Evolutionary conservation across 2,329 filamentous ascomycete species (phyloP).

Genomic region (Trichoderma atroviride): DNA sequence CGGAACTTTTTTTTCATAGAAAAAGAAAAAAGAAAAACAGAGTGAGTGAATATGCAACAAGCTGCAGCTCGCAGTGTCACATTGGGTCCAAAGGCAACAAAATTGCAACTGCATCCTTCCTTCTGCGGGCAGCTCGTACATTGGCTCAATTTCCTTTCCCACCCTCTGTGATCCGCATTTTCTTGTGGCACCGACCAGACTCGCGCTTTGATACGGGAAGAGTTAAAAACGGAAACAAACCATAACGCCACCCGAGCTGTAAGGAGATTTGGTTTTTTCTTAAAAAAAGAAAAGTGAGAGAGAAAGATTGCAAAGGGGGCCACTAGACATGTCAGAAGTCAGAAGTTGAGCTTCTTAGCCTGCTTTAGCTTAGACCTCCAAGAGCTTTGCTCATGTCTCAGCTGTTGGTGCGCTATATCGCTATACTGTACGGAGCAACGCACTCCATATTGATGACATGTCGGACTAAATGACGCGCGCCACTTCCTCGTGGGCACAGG

Average conservation of each 20-base stretch:
- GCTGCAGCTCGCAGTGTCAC: conserved; percentile 3
- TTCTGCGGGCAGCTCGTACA: conserved; percentile 16
- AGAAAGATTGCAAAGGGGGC: not conserved
- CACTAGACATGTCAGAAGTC: conserved; percentile 7
- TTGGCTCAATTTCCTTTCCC: conserved; percentile 17
- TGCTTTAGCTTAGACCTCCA: conserved; percentile 4
- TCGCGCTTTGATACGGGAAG: conserved; percentile 14
- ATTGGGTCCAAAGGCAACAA: not conserved
- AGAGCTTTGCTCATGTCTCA: conserved; percentile 7
- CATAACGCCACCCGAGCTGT: conserved; percentile 2
- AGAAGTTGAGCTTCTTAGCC: conserved; percentile 13
- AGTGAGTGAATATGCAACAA: not conserved
- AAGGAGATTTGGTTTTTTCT: not conserved
- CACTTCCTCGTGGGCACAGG: not conserved
- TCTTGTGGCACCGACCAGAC: conserved; percentile 13
- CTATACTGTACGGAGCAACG: not conserved
- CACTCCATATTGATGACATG: conserved; percentile 11
- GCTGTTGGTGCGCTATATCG: not conserved
- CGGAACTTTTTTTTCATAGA: not conserved
- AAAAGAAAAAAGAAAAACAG: not conserved
- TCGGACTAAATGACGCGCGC: conserved; percentile 4
- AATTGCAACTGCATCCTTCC: not conserved
- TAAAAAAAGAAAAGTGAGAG: conserved; percentile 1
- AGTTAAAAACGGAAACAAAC: conserved; percentile 6
- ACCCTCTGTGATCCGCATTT: conserved; percentile 8